phyloP scores from a whole-genome alignment of 169 alveolate genomes.

The Perkinsus marinus region DNA sequence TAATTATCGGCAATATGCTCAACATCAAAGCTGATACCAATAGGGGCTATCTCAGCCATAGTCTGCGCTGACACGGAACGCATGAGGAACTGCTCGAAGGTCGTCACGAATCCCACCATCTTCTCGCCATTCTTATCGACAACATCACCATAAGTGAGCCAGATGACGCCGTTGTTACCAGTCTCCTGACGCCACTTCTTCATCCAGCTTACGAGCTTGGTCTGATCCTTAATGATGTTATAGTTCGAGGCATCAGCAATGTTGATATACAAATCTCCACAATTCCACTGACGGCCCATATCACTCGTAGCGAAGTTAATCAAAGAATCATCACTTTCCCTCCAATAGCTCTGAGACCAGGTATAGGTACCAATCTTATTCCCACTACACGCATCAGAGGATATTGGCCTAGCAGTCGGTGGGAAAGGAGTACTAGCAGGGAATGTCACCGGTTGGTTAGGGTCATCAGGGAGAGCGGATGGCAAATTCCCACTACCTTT shows the following conservation, averaged over 20 bases:
- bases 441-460: neutral
- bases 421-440: neutral
- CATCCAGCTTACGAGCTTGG: neutral
- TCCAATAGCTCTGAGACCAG: neutral
- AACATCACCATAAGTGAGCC: neutral
- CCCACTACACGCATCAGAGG: neutral
- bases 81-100: neutral
- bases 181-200: neutral
- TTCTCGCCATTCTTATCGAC: neutral
- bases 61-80: neutral
- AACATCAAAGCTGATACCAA: neutral
- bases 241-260: neutral
- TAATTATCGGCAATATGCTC: neutral
- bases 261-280: neutral
- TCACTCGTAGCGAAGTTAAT: neutral
- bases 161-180: neutral
- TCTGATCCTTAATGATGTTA: neutral
- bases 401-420: neutral
- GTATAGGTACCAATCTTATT: neutral
- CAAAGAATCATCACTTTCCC: neutral
- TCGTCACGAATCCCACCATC: neutral
- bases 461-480: neutral
- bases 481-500: neutral
- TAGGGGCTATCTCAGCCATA: neutral
- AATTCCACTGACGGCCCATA: neutral